A percentile compares a stretch with the other conserved stretches of the same genome.
Conservation (phyloP, 1,284 basidiomycete species). For the Ustilago nuda region DNA sequence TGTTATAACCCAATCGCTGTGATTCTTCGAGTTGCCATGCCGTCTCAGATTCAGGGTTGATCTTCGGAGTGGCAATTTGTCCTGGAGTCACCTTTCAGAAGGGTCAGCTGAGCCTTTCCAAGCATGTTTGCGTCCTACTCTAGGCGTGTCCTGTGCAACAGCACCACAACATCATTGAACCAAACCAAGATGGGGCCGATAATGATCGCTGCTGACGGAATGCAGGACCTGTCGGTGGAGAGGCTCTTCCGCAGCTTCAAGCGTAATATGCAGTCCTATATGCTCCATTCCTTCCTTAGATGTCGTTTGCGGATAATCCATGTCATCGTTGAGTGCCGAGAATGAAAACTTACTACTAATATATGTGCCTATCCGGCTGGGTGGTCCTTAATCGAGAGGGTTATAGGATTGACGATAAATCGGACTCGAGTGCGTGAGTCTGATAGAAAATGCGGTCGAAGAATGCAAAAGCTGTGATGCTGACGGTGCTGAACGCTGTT, state of each 20-base stretch:
- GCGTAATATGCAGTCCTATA: not conserved
- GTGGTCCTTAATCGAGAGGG: not conserved
- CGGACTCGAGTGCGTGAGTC: slow-evolving; percentile 10
- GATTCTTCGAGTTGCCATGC: too few species aligned
- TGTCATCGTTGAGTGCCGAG: slow-evolving; percentile 1
- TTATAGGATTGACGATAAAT: not conserved
- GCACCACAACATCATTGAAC: too few species aligned
- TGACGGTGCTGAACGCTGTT: slow-evolving; percentile 25
- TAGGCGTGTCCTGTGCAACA: too few species aligned
- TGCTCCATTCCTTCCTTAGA: not conserved
- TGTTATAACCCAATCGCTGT: too few species aligned
- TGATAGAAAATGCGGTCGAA: not conserved
- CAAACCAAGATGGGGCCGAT: too few species aligned
- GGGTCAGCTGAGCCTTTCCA: too few species aligned
- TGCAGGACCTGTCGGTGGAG: not conserved
- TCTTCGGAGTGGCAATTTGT: too few species aligned
- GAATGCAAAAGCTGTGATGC: slow-evolving; percentile 6
- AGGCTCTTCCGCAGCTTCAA: not conserved
- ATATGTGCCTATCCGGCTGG: slow-evolving; percentile 31
- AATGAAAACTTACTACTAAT: slow-evolving; percentile 32
- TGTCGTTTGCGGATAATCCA: not conserved
- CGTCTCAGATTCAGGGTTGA: too few species aligned
- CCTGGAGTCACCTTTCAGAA: too few species aligned
- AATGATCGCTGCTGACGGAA: not conserved
- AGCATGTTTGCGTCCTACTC: too few species aligned